phyloP scores from a whole-genome alignment of 192 early-diverging fungal species.

The Rhizophagus sp. region DNA sequence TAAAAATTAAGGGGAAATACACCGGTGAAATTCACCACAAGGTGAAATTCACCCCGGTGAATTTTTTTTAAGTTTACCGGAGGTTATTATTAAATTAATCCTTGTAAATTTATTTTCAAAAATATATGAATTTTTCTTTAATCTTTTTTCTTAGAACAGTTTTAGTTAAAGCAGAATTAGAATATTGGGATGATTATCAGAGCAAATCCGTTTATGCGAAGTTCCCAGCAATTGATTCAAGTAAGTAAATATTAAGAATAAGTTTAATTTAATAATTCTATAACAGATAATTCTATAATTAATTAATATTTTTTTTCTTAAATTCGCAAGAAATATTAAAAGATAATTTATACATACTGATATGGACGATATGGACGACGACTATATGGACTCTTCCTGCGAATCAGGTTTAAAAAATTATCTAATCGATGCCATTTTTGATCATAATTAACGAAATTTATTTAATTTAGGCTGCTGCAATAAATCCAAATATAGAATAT shows the following conservation, averaged over 20 bases:
- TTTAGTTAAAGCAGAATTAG: constrained; percentile 78
- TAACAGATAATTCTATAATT: too few relatives aligned
- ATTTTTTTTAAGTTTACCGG: too few relatives aligned
- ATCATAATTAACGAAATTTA: neutral
- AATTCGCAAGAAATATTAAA: constrained; percentile 25
- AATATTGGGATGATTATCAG: constrained; percentile 73
- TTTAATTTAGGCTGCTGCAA: constrained; percentile 54
- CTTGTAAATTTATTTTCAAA: neutral
- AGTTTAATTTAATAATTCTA: too few relatives aligned
- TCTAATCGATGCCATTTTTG: neutral
- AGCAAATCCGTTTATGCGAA: constrained; percentile 73
- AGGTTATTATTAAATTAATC: neutral
- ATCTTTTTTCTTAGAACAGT: constrained; percentile 51
- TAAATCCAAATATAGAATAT: constrained; percentile 67
- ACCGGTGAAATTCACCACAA: too few relatives aligned
- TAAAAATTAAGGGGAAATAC: too few relatives aligned
- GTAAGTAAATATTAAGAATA: constrained; percentile 41
- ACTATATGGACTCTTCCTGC: constrained; percentile 84
- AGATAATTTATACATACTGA: constrained; percentile 44
- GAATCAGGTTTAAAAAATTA: constrained; percentile 45
- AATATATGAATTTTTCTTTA: neutral
- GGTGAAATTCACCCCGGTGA: too few relatives aligned
- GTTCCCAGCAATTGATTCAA: constrained; percentile 49
- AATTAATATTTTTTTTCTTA: neutral
- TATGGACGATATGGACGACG: constrained; percentile 86